Evolutionary conservation across 805 yeast genomes (phyloP).

Genomic region (Kazachstania martiniae): DNA sequence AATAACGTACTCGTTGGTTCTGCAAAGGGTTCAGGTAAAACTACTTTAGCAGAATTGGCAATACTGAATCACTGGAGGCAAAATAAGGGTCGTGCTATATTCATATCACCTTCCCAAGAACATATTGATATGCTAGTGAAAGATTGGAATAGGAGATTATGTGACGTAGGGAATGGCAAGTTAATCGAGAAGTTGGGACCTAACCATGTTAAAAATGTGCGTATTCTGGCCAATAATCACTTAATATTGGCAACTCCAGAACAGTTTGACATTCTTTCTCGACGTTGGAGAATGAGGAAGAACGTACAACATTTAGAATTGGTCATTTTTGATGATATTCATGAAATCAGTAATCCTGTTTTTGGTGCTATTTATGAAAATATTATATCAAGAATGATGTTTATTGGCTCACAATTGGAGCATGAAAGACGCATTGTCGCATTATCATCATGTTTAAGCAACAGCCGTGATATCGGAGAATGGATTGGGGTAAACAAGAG

Average conservation of each 20-base stretch:
- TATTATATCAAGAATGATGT: slow-evolving; percentile 57
- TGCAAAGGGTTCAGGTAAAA: slow-evolving; percentile 69
- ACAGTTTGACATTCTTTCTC: slow-evolving; percentile 62
- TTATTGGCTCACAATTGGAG: slow-evolving; percentile 58
- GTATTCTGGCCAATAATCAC: slow-evolving; percentile 48
- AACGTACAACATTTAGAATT: slow-evolving; percentile 58
- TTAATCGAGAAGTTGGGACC: slow-evolving; percentile 41
- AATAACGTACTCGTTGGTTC: slow-evolving; percentile 58
- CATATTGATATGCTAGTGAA: slow-evolving; percentile 36
- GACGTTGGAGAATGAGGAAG: slow-evolving; percentile 75
- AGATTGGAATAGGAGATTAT: slow-evolving; percentile 44
- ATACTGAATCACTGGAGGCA: slow-evolving; percentile 62
- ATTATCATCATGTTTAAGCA: slow-evolving; percentile 57
- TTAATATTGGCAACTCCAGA: slow-evolving; percentile 67
- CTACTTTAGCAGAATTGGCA: slow-evolving; percentile 61
- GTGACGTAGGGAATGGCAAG: slow-evolving; percentile 46
- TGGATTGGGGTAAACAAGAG: slow-evolving; percentile 71
- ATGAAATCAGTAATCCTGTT: slow-evolving; percentile 46
- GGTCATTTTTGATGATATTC: slow-evolving; percentile 65
- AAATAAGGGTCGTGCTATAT: slow-evolving; percentile 59
- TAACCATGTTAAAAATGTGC: slow-evolving; percentile 44
- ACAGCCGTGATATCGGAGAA: slow-evolving; percentile 66
- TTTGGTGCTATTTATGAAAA: slow-evolving; percentile 61
- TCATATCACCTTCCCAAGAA: slow-evolving; percentile 54
- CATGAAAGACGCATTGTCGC: slow-evolving; percentile 53